Evolutionary conservation across 495 filamentous ascomycete genomes (phyloP).

Genomic region (Daldinia vernicosa): DNA sequence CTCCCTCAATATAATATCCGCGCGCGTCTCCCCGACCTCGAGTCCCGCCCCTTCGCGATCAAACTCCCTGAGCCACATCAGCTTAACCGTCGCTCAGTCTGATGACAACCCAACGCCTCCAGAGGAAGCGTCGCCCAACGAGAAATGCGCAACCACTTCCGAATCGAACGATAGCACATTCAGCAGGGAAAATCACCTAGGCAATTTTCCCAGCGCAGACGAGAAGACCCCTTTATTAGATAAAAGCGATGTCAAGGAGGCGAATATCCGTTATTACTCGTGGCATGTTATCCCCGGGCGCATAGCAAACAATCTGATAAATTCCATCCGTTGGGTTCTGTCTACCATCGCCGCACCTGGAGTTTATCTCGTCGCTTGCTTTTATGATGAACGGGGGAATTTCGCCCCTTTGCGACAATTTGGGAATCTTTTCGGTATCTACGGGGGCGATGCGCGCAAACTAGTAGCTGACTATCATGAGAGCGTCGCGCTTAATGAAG

Average conservation of each 20-base stretch:
- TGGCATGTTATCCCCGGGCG: constrained; percentile 67
- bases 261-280: constrained; percentile 50
- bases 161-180: constrained; percentile 44
- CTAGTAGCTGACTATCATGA: constrained; percentile 52
- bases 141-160: constrained; percentile 45
- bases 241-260: constrained; percentile 46
- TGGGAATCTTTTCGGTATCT: constrained; percentile 63
- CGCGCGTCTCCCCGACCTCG: constrained; percentile 72
- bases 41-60: constrained; percentile 69
- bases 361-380: constrained; percentile 78
- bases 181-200: constrained; percentile 41
- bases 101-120: constrained; percentile 45
- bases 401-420: constrained; percentile 77
- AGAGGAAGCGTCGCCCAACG: constrained; percentile 49
- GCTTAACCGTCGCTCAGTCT: constrained; percentile 57
- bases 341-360: constrained; percentile 80
- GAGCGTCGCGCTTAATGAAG: constrained; percentile 39
- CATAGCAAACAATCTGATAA: constrained; percentile 64
- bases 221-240: constrained; percentile 75
- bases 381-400: constrained; percentile 80
- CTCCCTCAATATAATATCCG: constrained; percentile 93
- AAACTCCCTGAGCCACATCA: constrained; percentile 68
- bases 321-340: constrained; percentile 77
- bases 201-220: constrained; percentile 51
- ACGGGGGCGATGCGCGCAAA: constrained; percentile 49